phyloP scores from a whole-genome alignment of 768 basidiomycete species.

The Hebeloma cylindrosporum region DNA sequence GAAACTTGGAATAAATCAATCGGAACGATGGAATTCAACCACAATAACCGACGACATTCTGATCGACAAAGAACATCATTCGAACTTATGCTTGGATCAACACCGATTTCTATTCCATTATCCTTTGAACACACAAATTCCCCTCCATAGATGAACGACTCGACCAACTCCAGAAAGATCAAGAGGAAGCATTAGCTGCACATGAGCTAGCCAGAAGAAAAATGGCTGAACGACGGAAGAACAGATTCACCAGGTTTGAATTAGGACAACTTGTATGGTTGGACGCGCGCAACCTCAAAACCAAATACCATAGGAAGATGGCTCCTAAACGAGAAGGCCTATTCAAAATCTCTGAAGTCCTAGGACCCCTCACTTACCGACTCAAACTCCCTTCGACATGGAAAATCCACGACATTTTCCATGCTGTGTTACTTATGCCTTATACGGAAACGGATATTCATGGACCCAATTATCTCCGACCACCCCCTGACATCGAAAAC shows the following conservation, averaged over 20 bases:
- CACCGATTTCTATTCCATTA: slow-evolving; percentile 4
- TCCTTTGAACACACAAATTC: slow-evolving; percentile 10
- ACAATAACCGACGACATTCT: slow-evolving; percentile 18
- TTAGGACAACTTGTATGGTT: slow-evolving; percentile 31
- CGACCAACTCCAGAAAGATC: neutral
- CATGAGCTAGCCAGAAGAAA: slow-evolving; percentile 16
- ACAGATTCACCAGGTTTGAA: slow-evolving; percentile 34
- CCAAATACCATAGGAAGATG: slow-evolving; percentile 11
- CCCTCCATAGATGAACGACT: slow-evolving; percentile 2
- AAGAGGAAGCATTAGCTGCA: slow-evolving; percentile 17
- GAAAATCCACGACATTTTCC: slow-evolving; percentile 20
- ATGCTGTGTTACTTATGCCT: slow-evolving; percentile 10
- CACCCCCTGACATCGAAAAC: slow-evolving; percentile 12
- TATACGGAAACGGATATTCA: slow-evolving; percentile 15
- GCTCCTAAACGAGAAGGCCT: slow-evolving; percentile 17
- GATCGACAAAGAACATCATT: slow-evolving; percentile 19
- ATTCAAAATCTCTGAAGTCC: slow-evolving; percentile 14
- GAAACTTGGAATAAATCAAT: slow-evolving; percentile 10
- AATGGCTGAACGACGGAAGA: slow-evolving; percentile 27
- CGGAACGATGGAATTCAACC: slow-evolving; percentile 13
- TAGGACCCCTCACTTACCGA: slow-evolving; percentile 18
- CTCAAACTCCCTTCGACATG: slow-evolving; percentile 12
- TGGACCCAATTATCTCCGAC: slow-evolving; percentile 9
- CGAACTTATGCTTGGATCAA: slow-evolving; percentile 17
- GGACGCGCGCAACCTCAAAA: slow-evolving; percentile 22